Evolutionary conservation across 2,329 filamentous ascomycete species (phyloP).

Genomic region (Epichloe sylvatica): DNA sequence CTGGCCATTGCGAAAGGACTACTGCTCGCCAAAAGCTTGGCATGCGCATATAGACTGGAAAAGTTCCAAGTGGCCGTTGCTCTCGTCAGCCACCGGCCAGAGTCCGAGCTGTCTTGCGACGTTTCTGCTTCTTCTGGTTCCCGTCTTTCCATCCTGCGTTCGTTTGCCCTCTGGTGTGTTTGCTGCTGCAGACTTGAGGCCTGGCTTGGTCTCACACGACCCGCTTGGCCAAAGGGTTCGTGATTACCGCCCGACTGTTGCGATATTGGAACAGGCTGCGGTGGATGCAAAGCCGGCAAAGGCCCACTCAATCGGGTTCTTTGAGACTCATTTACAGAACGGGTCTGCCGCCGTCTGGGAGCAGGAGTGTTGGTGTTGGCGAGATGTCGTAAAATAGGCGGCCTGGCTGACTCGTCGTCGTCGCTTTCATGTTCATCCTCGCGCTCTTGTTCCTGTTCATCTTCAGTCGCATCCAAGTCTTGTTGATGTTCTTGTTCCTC

Average conservation of each 20-base stretch:
- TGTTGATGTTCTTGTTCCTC: not conserved
- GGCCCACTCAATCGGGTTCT: slow-evolving; percentile 1
- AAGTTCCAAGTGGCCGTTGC: slow-evolving; percentile 5
- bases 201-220: not conserved
- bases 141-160: not conserved
- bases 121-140: not conserved
- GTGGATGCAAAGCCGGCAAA: not conserved
- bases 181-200: not conserved
- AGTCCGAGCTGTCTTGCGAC: slow-evolving; percentile 3
- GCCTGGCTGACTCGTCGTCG: not conserved
- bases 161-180: not conserved
- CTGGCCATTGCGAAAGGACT: slow-evolving; percentile 5
- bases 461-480: not conserved
- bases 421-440: slow-evolving; percentile 6
- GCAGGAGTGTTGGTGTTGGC: slow-evolving; percentile 12
- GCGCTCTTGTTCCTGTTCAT: slow-evolving; percentile 1
- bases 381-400: not conserved
- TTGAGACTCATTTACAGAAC: not conserved
- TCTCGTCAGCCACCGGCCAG: slow-evolving; percentile 6
- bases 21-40: slow-evolving; percentile 5
- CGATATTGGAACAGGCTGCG: not conserved
- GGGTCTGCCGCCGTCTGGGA: not conserved
- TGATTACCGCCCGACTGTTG: not conserved
- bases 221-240: not conserved
- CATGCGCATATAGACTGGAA: slow-evolving; percentile 4